A percentile compares a stretch with the other conserved stretches of the same genome.
Evolutionary conservation across 495 filamentous ascomycete genomes (phyloP).

Genomic region (Beverwykella pulmonaria): DNA sequence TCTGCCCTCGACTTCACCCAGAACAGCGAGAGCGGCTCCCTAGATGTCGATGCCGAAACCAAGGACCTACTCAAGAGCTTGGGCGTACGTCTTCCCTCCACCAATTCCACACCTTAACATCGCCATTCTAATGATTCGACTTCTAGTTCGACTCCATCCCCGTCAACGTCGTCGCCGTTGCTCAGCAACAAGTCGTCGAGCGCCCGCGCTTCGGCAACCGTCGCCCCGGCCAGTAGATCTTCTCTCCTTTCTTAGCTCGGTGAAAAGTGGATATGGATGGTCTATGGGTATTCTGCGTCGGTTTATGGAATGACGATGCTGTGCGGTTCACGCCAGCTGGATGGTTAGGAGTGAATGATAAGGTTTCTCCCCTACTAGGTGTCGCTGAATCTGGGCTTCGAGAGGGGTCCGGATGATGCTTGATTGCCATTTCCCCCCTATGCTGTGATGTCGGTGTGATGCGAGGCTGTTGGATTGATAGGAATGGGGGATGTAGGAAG

Average conservation of each 20-base stretch:
- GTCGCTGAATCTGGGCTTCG: conserved; percentile 74
- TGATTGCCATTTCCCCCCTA: conserved; percentile 77
- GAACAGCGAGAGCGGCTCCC: conserved; percentile 82
- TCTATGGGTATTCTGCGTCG: conserved; percentile 20
- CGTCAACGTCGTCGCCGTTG: conserved; percentile 87
- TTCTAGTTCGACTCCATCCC: conserved; percentile 91
- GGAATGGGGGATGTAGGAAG: background rate
- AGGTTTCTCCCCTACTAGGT: conserved; percentile 67
- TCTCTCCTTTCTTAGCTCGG: conserved; percentile 45
- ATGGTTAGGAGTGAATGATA: conserved; percentile 30
- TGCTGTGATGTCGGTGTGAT: conserved; percentile 8
- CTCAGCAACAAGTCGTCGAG: conserved; percentile 83
- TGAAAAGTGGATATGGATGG: conserved; percentile 28
- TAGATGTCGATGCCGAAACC: conserved; percentile 95
- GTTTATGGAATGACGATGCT: conserved; percentile 8
- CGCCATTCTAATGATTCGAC: conserved; percentile 7
- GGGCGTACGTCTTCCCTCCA: conserved; percentile 71
- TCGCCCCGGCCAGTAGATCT: conserved; percentile 49
- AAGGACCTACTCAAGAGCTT: conserved; percentile 98
- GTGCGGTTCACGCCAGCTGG: background rate
- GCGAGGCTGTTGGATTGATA: background rate
- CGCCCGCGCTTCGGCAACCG: conserved; percentile 68
- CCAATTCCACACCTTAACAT: background rate
- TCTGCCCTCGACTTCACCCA: conserved; percentile 97
- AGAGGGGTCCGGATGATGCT: conserved; percentile 67